Evolutionary conservation across 331 rosid genomes (phyloP), one percentile per base, ranked within the genome.

Genomic region (Pyracantha coccinea): DNA sequence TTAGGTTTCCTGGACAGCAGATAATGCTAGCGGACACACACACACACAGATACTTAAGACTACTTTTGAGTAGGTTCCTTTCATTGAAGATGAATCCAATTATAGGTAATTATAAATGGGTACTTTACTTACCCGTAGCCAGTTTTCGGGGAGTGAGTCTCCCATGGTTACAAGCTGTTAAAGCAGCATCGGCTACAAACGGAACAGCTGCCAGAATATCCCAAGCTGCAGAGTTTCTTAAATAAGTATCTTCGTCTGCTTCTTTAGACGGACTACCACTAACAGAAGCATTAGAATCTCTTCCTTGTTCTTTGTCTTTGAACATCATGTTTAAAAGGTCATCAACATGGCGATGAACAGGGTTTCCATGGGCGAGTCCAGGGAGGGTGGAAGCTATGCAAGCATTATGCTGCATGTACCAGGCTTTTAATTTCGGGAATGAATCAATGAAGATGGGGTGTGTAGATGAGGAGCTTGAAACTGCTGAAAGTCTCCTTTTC

Each of bases 131-230:
- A 75, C 79, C 79, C 4, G 64, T 66, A 12, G 74, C 79, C 59
- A 75, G 64, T 54, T 75, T 58, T 4, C 79, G 74, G 9, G 74
- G 79, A 24, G 79, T 53, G 65, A 75, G 79, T 66, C 44, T 75
- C 24, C 73, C 79, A 54, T 66, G 28, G 21, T 38, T 73, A 55
- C 79, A 75, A n/a, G 79, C 79, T 55, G 67, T 66, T 24, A 75
- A 68, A 55, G 74, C 44, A 54, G 79, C 67, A 75, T 75, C 67
- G 3, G 58, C 79, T 29, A 75, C 79, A 19, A 53, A 25, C 0
- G 65, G 79, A 66, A 67, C 59, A 53, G 79, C 79, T 35, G 53
- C 73, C 14, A 75, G 73, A 54, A 75, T 75, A n/a, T 75, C 79
- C 79, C 79, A 75, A 20, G 79, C 79, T 53, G 68, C 66, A 38